Evolutionary conservation across 345 rosid genomes (phyloP).

Genomic region (Lepidium africanum): DNA sequence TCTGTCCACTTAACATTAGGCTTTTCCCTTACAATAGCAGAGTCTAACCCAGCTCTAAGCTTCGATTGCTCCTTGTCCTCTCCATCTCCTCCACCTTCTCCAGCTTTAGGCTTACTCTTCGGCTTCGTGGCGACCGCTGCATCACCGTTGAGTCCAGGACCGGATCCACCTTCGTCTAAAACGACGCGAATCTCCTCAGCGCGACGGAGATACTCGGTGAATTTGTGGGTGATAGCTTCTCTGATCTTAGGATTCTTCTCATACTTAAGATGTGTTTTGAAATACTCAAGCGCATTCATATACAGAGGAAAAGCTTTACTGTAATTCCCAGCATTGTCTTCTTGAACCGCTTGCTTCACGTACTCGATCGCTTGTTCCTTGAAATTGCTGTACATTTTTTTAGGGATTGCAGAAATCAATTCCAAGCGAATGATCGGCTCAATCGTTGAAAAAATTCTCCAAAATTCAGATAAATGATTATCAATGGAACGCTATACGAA

Average conservation of each 20-base stretch:
- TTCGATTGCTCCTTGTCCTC: conserved; percentile 79
- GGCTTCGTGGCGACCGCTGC: conserved; percentile 64
- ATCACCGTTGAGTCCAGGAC: conserved; percentile 54
- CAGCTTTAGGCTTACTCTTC: conserved; percentile 69
- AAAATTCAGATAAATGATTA: not conserved
- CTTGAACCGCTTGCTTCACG: conserved; percentile 84
- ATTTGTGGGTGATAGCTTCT: conserved; percentile 67
- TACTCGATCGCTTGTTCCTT: conserved; percentile 92
- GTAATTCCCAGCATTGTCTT: conserved; percentile 84
- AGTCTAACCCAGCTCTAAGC: conserved; percentile 70
- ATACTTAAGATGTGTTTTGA: conserved; percentile 80
- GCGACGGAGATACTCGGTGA: conserved; percentile 77
- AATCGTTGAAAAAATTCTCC: not conserved
- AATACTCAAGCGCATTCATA: conserved; percentile 90
- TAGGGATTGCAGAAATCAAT: not conserved
- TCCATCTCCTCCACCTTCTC: conserved; percentile 52
- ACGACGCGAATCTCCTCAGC: conserved; percentile 92
- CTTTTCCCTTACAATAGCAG: conserved; percentile 77
- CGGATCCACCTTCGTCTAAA: conserved; percentile 64
- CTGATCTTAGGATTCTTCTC: conserved; percentile 84
- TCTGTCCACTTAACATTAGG: conserved; percentile 82
- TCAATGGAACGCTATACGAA: not conserved
- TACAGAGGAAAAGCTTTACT: conserved; percentile 76
- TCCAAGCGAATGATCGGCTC: not conserved
- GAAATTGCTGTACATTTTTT: conserved; percentile 79